Evolutionary conservation across 2,329 filamentous ascomycete species (phyloP).

Genomic region (Colletotrichum simmondsii): DNA sequence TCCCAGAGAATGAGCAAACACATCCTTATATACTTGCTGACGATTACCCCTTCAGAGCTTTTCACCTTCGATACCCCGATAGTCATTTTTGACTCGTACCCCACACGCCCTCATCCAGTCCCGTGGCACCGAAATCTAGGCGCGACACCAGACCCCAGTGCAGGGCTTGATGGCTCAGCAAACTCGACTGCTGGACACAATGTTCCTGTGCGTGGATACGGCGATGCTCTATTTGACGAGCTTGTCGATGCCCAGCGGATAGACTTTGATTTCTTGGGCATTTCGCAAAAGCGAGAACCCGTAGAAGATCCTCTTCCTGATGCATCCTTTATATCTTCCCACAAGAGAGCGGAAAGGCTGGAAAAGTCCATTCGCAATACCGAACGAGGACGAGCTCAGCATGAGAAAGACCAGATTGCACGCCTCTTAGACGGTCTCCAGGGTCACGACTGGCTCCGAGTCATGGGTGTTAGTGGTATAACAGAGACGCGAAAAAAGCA

Average conservation of each 20-base stretch:
- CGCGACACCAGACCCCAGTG: neutral
- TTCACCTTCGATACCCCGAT: conserved; percentile 80
- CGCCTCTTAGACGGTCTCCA: conserved; percentile 82
- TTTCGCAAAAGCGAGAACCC: conserved; percentile 55
- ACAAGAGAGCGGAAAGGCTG: conserved; percentile 68
- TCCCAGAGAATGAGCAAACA: neutral
- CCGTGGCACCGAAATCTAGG: conserved; percentile 24
- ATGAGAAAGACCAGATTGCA: conserved; percentile 74
- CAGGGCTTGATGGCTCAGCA: neutral
- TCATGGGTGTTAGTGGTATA: conserved; percentile 88
- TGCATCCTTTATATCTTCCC: conserved; percentile 62
- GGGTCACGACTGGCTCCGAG: conserved; percentile 90
- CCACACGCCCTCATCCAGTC: conserved; percentile 35
- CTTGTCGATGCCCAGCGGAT: conserved; percentile 67
- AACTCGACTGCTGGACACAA: conserved; percentile 31
- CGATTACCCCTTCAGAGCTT: conserved; percentile 65
- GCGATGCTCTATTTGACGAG: conserved; percentile 66
- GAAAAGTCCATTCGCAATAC: conserved; percentile 73
- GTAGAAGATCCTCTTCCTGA: conserved; percentile 67
- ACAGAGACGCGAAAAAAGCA: conserved; percentile 88
- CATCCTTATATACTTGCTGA: conserved; percentile 10
- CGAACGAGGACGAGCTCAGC: conserved; percentile 72
- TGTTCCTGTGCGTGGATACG: conserved; percentile 62
- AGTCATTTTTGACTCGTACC: conserved; percentile 70
- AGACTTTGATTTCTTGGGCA: conserved; percentile 64